A percentile compares a stretch with the other conserved stretches of the same genome.
phyloP scores from a whole-genome alignment of 2,329 filamentous ascomycete species.

The Phoma sp. region DNA sequence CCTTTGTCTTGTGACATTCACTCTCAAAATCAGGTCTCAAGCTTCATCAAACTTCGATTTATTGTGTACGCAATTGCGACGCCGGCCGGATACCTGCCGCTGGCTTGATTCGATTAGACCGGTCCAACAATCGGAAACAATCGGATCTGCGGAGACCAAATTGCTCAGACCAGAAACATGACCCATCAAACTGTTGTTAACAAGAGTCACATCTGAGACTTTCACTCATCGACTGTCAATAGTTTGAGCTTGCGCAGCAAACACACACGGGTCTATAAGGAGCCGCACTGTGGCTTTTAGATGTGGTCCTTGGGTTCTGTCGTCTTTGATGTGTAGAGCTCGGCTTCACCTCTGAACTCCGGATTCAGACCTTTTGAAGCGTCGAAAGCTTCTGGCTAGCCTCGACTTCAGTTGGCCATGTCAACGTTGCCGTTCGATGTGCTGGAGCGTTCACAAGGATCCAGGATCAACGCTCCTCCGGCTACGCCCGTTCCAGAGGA shows the following conservation, averaged over 20 bases:
- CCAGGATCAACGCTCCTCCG: conserved; percentile 10
- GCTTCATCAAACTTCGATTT: background rate
- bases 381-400: background rate
- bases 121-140: conserved; percentile 1
- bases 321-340: background rate
- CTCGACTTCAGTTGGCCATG: background rate
- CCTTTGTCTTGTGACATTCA: background rate
- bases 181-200: too few relatives aligned
- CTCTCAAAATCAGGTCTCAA: background rate
- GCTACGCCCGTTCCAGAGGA: conserved; percentile 6
- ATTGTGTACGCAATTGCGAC: background rate
- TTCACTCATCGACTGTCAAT: background rate
- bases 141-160: background rate
- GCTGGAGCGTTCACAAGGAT: background rate
- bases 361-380: background rate
- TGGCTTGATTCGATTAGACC: background rate
- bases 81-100: background rate
- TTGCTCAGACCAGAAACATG: background rate
- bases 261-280: background rate
- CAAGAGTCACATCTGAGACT: background rate
- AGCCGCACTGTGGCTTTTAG: background rate
- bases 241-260: background rate
- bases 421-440: background rate
- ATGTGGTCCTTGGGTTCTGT: background rate
- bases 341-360: too few relatives aligned